Percentiles rank a stretch among this genome's conserved stretches.
Conservation (phyloP, 116 monocot species). For the Cymodocea nodosa region DNA sequence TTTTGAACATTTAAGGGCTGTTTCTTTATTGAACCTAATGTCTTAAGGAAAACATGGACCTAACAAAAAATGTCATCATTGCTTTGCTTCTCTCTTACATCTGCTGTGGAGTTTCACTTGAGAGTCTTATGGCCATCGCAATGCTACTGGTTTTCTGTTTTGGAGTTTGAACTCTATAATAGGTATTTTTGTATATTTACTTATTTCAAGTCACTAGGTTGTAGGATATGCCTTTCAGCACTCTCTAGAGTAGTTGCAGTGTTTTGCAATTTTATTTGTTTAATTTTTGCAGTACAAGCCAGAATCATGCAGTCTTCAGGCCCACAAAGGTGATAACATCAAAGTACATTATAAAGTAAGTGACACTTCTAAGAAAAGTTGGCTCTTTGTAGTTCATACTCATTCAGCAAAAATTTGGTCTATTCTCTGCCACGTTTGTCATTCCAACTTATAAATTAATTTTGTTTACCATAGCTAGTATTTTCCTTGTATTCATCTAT, state of each 20-base stretch:
- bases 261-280: neutral
- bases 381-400: neutral
- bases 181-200: neutral
- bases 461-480: neutral
- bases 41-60: too few relatives aligned
- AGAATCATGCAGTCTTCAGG: constrained; percentile 66
- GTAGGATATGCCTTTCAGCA: neutral
- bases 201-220: neutral
- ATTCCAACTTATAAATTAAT: neutral
- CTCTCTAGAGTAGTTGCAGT: neutral
- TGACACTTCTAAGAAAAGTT: neutral
- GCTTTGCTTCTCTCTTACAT: too few relatives aligned
- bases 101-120: neutral
- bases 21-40: too few relatives aligned
- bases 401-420: neutral
- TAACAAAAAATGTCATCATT: too few relatives aligned
- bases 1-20: too few relatives aligned
- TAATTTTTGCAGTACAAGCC: constrained; percentile 69
- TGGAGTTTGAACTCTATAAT: neutral
- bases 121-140: neutral
- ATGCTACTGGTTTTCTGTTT: neutral
- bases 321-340: constrained; percentile 85
- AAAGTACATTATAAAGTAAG: constrained; percentile 97
- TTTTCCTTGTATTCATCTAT: neutral
- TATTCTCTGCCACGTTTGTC: neutral